Conservation (phyloP, 805 yeast genomes). For the Metahyphopichia silvanorum region DNA sequence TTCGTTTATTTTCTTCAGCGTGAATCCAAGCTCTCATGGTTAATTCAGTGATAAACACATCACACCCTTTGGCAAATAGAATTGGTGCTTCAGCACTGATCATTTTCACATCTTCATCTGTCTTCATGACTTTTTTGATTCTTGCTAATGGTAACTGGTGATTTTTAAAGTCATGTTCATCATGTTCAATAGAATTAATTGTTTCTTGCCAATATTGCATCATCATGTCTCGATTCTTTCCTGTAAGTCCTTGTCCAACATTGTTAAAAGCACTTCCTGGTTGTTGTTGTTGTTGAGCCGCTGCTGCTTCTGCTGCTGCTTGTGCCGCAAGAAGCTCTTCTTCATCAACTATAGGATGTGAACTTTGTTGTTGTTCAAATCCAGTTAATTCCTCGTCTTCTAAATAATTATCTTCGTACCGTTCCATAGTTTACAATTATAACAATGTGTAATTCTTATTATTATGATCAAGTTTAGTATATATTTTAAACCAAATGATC, state of each 20-base stretch:
- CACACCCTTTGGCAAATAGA: slow-evolving; percentile 96
- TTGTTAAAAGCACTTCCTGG: slow-evolving; percentile 74
- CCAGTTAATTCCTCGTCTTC: slow-evolving; percentile 25
- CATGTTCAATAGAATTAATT: slow-evolving; percentile 83
- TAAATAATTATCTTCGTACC: slow-evolving; percentile 26
- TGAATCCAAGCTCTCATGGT: slow-evolving; percentile 99
- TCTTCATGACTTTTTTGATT: slow-evolving; percentile 95
- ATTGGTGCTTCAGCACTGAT: slow-evolving; percentile 98
- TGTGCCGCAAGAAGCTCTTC: slow-evolving; percentile 43
- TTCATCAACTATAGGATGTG: slow-evolving; percentile 33
- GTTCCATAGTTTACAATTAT: slow-evolving; percentile 12
- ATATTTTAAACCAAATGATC: background rate
- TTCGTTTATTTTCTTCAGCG: slow-evolving; percentile 92
- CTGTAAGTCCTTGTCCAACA: slow-evolving; percentile 89
- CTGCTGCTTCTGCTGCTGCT: slow-evolving; percentile 47
- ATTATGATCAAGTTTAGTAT: background rate
- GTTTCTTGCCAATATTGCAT: slow-evolving; percentile 98
- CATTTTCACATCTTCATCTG: slow-evolving; percentile 97
- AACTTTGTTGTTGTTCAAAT: slow-evolving; percentile 12
- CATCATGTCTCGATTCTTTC: slow-evolving; percentile 81
- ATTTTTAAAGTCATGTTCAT: slow-evolving; percentile 86
- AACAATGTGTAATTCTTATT: background rate
- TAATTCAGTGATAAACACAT: slow-evolving; percentile 90
- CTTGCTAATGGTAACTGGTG: slow-evolving; percentile 95
- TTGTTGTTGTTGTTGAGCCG: slow-evolving; percentile 40